Base-by-base conservation (phyloP, 2,329 filamentous ascomycete species). In the Pochonia chlamydosporia region DNA sequence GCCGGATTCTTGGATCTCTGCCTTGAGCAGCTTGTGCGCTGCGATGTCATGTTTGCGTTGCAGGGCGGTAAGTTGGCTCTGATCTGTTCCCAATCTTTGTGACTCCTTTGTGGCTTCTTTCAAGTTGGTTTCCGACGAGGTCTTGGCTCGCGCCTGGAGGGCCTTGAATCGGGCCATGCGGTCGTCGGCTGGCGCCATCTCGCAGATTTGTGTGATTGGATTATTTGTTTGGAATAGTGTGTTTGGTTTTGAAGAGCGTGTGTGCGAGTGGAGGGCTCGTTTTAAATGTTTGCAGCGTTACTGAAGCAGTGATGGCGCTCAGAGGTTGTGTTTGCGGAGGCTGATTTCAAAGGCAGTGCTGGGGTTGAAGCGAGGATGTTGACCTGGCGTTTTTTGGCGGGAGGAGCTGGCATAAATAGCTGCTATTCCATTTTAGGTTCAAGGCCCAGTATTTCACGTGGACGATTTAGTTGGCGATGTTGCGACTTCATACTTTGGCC, bases 11-110 rank as follows among this genome's bases (percentile, higher is more conserved):
- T 91, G 88, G 2, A 90, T 84, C 59, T 96, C 90, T 4, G 90
- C 89, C 72, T 96, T 96, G 37, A 96, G 78, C 0, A 99, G 81
- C 62, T 97, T 99, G 65, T 96, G 89, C 5, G 86, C 84, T 18
- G 93, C 92, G 55, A 93, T 84, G 47, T 89, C 91, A 59, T 89
- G 87, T 60, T 90, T 89, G 52, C 91, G 87, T 54, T 86, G 83
- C n/a, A 97, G 73, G 1, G 87, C 79, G 1, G 82, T 82, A 42
- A 96, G 79, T 52, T 92, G 79, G 3, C 78, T 79, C 5, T 89
- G 87, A 62, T 96, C 89, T 23, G 84, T 83, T 3, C 85, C 79
- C 43, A 90, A 74, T 36, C 89, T 84, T 60, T 91, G 85, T 14
- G 88, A 86, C 70, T 96, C 91, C 42, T 83, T 82, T 25, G 86